phyloP scores from a whole-genome alignment of 371 early-diverging fungal species.

The Mucor mucedo region DNA sequence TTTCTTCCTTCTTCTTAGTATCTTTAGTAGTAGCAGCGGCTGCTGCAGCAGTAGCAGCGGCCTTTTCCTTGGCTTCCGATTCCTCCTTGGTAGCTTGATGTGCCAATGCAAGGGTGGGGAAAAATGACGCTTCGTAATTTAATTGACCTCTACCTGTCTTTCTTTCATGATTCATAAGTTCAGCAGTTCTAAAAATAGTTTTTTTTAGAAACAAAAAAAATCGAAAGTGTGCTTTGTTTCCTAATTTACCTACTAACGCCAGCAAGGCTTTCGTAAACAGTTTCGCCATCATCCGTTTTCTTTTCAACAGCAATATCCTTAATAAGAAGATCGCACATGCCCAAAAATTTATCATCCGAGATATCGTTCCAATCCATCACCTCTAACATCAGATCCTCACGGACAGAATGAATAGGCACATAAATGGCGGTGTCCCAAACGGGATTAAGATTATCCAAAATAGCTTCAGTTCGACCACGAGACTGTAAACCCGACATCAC shows the following conservation, averaged over 20 bases:
- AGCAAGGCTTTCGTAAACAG: slow-evolving; percentile 37
- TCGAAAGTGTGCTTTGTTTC: not conserved
- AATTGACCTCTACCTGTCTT: slow-evolving; percentile 61
- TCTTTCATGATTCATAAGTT: slow-evolving; percentile 60
- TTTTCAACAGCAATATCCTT: slow-evolving; percentile 31
- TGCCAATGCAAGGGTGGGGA: slow-evolving; percentile 64
- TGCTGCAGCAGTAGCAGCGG: slow-evolving; percentile 11
- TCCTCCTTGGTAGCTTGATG: slow-evolving; percentile 38
- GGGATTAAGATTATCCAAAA: slow-evolving; percentile 74
- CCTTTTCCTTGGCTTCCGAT: slow-evolving; percentile 6
- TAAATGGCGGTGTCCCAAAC: slow-evolving; percentile 80
- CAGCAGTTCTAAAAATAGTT: slow-evolving; percentile 46
- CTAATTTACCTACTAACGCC: slow-evolving; percentile 34
- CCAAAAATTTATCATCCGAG: slow-evolving; percentile 64
- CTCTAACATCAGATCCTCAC: slow-evolving; percentile 70
- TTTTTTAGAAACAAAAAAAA: not conserved
- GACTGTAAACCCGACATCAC: slow-evolving; percentile 62
- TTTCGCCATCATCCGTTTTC: slow-evolving; percentile 25
- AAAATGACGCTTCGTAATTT: slow-evolving; percentile 65
- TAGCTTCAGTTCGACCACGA: slow-evolving; percentile 64
- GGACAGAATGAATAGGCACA: slow-evolving; percentile 65
- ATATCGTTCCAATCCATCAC: slow-evolving; percentile 73
- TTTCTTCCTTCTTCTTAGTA: too few relatives aligned
- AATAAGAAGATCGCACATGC: slow-evolving; percentile 47
- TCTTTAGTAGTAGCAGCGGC: slow-evolving; percentile 2